These are phyloP conservation scores for Fusarium concolor DNA, from an alignment of 2,329 filamentous ascomycete species.

Conservation along the genomic window DNA sequence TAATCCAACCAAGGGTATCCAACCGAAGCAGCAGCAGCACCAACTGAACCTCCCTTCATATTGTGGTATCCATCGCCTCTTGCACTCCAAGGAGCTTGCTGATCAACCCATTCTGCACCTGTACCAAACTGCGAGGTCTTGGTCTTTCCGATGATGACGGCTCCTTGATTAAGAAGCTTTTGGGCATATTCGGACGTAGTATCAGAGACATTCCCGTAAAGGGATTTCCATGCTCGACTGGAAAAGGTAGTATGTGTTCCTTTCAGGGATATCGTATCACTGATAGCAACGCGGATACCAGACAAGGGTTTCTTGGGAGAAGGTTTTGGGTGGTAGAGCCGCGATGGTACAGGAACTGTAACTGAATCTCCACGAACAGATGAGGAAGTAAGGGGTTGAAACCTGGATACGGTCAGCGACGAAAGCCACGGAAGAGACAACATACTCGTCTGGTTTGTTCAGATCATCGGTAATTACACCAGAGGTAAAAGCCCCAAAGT, in stretches of 20 bases:
- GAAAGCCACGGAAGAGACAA: neutral
- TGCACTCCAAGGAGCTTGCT: constrained; percentile 57
- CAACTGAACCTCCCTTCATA: constrained; percentile 52
- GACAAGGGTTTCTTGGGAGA: constrained; percentile 50
- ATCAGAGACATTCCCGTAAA: constrained; percentile 59
- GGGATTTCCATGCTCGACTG: constrained; percentile 67
- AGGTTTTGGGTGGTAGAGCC: constrained; percentile 49
- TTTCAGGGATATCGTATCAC: constrained; percentile 50
- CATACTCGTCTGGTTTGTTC: constrained; percentile 44
- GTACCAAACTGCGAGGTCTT: constrained; percentile 62
- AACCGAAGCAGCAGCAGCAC: constrained; percentile 53
- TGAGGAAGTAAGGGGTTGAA: constrained; percentile 46
- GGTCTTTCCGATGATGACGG: constrained; percentile 65
- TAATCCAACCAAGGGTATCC: constrained; percentile 57
- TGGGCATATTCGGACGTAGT: constrained; percentile 64
- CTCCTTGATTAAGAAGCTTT: constrained; percentile 69
- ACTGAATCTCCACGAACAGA: constrained; percentile 44
- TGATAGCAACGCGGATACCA: constrained; percentile 53
- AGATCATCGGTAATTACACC: constrained; percentile 54
- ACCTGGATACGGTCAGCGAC: constrained; percentile 43
- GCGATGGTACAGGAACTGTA: constrained; percentile 54
- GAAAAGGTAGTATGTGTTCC: constrained; percentile 68
- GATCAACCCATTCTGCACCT: constrained; percentile 57
- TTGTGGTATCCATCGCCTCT: constrained; percentile 61
- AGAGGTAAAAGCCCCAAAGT: constrained; percentile 51